These are phyloP conservation scores for Colletotrichum zoysiae DNA, from an alignment of 2,329 filamentous ascomycete genomes.

Conservation along the genomic window DNA sequence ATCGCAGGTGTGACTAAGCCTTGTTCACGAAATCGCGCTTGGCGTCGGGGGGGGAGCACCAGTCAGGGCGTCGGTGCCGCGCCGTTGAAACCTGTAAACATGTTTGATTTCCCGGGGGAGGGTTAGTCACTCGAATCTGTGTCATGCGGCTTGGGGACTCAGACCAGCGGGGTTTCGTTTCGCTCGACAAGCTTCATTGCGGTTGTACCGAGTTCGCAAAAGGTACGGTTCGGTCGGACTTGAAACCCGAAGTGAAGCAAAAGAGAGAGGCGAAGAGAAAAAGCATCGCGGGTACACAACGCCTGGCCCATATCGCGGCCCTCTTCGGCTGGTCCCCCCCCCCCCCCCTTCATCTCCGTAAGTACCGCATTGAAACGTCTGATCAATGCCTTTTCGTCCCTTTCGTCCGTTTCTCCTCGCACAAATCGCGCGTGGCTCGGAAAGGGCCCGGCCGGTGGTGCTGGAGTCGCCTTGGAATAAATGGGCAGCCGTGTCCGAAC, in stretches of 20 bases:
- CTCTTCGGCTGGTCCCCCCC: too few species aligned
- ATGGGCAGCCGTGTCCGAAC: constrained; percentile 13
- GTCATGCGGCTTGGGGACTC: neutral
- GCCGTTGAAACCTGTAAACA: neutral
- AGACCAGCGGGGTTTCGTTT: neutral
- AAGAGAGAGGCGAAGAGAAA: neutral
- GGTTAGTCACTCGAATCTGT: neutral
- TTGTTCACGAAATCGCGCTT: neutral
- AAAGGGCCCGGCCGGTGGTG: neutral
- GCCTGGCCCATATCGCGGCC: neutral
- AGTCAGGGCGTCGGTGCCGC: neutral
- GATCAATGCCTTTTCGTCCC: neutral
- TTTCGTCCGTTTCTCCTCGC: neutral
- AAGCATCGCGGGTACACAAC: neutral
- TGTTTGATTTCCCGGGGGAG: neutral
- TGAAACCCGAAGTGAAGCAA: constrained; percentile 23
- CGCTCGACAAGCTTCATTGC: neutral
- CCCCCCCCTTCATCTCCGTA: too few species aligned
- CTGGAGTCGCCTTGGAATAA: neutral
- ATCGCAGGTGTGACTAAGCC: neutral
- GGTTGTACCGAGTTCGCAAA: neutral
- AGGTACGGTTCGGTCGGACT: constrained; percentile 8
- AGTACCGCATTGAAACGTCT: neutral
- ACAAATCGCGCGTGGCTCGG: neutral
- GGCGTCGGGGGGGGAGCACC: neutral